A percentile compares a stretch with the other conserved stretches of the same genome.
Evolutionary conservation across 179 eudicot genomes (phyloP).

Genomic region (Actinidia polygama): DNA sequence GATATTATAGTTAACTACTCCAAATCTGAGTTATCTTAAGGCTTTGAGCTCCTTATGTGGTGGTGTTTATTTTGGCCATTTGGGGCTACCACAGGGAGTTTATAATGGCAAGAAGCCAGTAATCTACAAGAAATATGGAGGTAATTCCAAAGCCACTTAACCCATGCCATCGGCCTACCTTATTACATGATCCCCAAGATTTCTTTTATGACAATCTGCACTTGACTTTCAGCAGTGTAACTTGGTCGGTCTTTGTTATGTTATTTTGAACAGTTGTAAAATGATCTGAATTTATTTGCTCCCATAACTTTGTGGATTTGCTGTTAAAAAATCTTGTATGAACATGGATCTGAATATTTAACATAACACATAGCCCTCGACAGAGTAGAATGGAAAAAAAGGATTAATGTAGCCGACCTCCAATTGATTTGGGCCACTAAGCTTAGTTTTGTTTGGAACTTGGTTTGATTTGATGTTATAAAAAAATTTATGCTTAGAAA

Average conservation of each 20-base stretch:
- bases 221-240: not conserved
- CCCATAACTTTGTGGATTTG: not conserved
- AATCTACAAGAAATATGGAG: constrained; percentile 2
- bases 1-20: not conserved
- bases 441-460: too few species aligned
- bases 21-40: not conserved
- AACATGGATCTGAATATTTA: too few species aligned
- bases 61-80: not conserved
- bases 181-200: not conserved
- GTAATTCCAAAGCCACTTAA: not conserved
- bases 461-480: too few species aligned
- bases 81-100: too few species aligned
- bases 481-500: not conserved
- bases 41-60: not conserved
- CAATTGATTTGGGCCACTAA: too few species aligned
- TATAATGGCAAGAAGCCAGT: too few species aligned
- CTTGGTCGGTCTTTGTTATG: not conserved
- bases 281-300: not conserved
- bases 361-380: too few species aligned
- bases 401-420: too few species aligned
- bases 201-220: not conserved
- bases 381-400: too few species aligned
- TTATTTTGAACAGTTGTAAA: not conserved
- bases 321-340: too few species aligned
- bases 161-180: not conserved